Base-by-base conservation (phyloP, 1,284 basidiomycete genomes). In the Cutaneotrichosporon spelunceum region DNA sequence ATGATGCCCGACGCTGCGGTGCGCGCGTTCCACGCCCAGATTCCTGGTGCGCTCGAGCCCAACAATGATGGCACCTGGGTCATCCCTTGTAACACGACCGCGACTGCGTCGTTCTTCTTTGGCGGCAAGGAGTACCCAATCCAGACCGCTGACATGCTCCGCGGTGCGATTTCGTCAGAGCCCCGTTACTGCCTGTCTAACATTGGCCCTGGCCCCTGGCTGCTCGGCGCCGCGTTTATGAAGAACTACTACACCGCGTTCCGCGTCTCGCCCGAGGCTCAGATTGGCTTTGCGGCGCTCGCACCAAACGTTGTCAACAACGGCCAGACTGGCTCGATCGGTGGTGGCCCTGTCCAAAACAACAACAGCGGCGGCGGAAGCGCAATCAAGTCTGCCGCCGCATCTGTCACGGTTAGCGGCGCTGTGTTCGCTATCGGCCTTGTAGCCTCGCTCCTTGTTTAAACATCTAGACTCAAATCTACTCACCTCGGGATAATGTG, bases 31-130 rank as follows among this genome's bases (percentile, higher is more conserved):
- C 58, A 59, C 44, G 33, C n/a, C 3, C 13, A n/a, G 19, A 53
- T 57, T 48, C n/a, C 36, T 14, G 50, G 57, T n/a, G 39, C 63
- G 0, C 21, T 23, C 6, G 2, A 14, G 14, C 16, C 45, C 34
- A 27, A 44, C 30, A 42, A 30, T 30, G 30, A 39, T 84, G 70
- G 86, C 5, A 89, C 87, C 24, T 63, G 49, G 47, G 24, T 49
- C 29, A 55, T 63, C 74, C 83, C 93, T 0, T 99, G 94, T 79
- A 78, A 77, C 66, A 87, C 88, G 2, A 69, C 73, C 6, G 86
- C 93, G 57, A 83, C 83, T 59, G 82, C 92, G 24, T 76, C 85
- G 1, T 73, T 99, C 61, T 84, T 85, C 0, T 97, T 96, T 72
- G 61, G 29, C 5, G 56, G 58, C 33, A 39, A 21, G 36, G 29